Evolutionary conservation across 2,329 filamentous ascomycete genomes (phyloP).

Genomic region (Diaporthe velutina): DNA sequence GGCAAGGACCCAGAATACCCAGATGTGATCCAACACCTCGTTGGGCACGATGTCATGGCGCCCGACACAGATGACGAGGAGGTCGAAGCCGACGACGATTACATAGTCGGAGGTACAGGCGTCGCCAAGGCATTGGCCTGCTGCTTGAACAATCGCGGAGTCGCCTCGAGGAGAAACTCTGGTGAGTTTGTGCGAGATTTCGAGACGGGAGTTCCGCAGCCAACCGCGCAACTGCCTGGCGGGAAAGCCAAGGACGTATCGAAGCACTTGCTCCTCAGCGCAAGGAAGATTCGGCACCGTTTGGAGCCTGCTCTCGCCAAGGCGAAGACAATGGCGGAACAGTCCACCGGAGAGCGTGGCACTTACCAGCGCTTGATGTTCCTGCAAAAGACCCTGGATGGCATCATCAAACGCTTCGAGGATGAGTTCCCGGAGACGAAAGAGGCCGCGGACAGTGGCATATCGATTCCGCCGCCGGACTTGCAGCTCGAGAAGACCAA

Average conservation of each 20-base stretch:
- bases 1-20: slow-evolving; percentile 67
- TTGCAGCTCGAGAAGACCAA: slow-evolving; percentile 44
- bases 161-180: slow-evolving; percentile 69
- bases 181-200: slow-evolving; percentile 66
- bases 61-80: slow-evolving; percentile 71
- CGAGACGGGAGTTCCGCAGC: slow-evolving; percentile 62
- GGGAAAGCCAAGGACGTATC: slow-evolving; percentile 92
- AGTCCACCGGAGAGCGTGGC: slow-evolving; percentile 68
- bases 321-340: slow-evolving; percentile 73
- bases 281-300: slow-evolving; percentile 86
- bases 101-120: slow-evolving; percentile 94
- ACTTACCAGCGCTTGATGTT: slow-evolving; percentile 86
- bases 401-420: slow-evolving; percentile 95
- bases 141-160: slow-evolving; percentile 84
- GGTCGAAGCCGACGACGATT: slow-evolving; percentile 87
- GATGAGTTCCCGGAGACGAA: slow-evolving; percentile 95
- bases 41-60: slow-evolving; percentile 74
- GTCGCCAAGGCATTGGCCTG: slow-evolving; percentile 95
- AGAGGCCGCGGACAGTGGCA: slow-evolving; percentile 50
- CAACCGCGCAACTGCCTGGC: slow-evolving; percentile 55
- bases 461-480: slow-evolving; percentile 45
- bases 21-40: slow-evolving; percentile 87
- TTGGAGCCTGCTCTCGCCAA: slow-evolving; percentile 86
- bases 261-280: slow-evolving; percentile 87
- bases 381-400: slow-evolving; percentile 87